These are phyloP conservation scores for Claviceps capensis DNA, from an alignment of 2,329 filamentous ascomycete genomes.

Conservation along the genomic window DNA sequence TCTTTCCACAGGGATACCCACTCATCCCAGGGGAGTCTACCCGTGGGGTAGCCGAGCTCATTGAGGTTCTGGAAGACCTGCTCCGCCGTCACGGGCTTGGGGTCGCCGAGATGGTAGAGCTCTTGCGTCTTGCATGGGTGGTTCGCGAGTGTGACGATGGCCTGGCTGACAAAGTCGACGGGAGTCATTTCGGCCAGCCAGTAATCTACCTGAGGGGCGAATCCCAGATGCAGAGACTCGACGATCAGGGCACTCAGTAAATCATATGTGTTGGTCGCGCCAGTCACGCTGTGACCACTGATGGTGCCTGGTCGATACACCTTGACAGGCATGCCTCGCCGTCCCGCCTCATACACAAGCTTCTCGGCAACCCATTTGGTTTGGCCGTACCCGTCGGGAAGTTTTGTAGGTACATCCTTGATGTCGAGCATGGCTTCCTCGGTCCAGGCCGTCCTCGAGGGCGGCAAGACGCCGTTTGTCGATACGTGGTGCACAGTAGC, in stretches of 20 bases:
- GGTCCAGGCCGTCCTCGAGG: conserved; percentile 55
- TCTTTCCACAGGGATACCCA: conserved; percentile 65
- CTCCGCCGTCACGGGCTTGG: conserved; percentile 52
- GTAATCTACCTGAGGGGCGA: conserved; percentile 54
- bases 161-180: conserved; percentile 65
- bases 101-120: conserved; percentile 63
- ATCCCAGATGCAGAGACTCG: conserved; percentile 61
- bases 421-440: conserved; percentile 55
- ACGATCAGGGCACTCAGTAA: conserved; percentile 62
- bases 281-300: conserved; percentile 61
- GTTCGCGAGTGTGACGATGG: conserved; percentile 56
- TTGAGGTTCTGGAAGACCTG: conserved; percentile 50
- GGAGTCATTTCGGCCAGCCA: conserved; percentile 79
- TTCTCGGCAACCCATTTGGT: conserved; percentile 74
- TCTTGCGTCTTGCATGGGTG: conserved; percentile 47
- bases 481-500: conserved; percentile 69
- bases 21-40: conserved; percentile 53
- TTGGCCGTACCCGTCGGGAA: conserved; percentile 63
- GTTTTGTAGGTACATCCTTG: conserved; percentile 53
- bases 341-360: conserved; percentile 54
- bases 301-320: conserved; percentile 66
- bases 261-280: conserved; percentile 68
- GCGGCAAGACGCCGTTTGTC: conserved; percentile 66
- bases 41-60: conserved; percentile 56
- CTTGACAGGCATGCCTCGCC: conserved; percentile 54